Evolutionary conservation across 1,284 basidiomycete species (phyloP).

Genomic region (Exobasidium cylindrosporum): DNA sequence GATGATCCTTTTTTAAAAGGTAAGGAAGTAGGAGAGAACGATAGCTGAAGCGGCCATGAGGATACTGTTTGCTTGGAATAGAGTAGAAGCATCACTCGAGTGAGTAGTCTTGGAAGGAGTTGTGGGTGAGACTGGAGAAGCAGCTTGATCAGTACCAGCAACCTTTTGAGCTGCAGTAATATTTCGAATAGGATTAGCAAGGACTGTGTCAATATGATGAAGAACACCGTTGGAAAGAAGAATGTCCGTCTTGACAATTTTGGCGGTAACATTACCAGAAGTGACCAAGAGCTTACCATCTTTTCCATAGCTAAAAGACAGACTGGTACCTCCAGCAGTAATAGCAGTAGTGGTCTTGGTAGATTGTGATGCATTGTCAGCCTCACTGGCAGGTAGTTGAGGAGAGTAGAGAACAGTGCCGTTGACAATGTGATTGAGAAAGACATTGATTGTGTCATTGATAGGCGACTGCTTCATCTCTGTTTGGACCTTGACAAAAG

Average conservation of each 20-base stretch:
- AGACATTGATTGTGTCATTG: constrained; percentile 3
- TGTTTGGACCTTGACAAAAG: not conserved
- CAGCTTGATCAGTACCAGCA: not conserved
- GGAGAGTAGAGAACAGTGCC: constrained; percentile 67
- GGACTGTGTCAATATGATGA: constrained; percentile 69
- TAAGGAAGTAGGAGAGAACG: not conserved
- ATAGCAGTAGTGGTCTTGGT: not conserved
- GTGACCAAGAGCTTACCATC: not conserved
- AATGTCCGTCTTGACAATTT: constrained; percentile 44
- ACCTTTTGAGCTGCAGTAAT: not conserved
- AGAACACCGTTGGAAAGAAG: constrained; percentile 65
- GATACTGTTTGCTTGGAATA: not conserved
- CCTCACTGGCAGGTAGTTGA: not conserved
- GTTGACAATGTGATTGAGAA: constrained; percentile 63
- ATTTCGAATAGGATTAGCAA: not conserved
- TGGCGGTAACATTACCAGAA: constrained; percentile 8
- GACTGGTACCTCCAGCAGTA: not conserved
- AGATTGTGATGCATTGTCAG: not conserved
- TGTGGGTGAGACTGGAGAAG: not conserved
- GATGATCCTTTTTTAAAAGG: not conserved
- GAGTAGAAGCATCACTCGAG: not conserved
- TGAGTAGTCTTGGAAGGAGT: not conserved
- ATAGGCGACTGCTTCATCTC: not conserved
- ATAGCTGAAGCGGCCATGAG: not conserved
- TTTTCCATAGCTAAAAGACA: not conserved